Evolutionary conservation across 1,284 basidiomycete species (phyloP).

Genomic region (Malassezia yamatoensis): DNA sequence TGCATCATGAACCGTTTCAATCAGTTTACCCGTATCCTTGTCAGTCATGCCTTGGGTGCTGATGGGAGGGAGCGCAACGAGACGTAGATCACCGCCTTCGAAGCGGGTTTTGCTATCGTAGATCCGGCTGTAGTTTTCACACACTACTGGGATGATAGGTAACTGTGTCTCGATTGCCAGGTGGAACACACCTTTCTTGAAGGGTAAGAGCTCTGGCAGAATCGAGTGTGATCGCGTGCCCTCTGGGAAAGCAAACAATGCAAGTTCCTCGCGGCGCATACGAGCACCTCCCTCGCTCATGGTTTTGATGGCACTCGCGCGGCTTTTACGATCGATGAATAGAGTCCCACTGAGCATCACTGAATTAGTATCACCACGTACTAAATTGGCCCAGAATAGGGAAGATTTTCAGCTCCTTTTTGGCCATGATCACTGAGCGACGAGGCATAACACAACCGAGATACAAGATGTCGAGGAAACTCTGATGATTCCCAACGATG

Average conservation of each 20-base stretch:
- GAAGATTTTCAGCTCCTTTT: constrained; percentile 75
- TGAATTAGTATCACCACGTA: constrained; percentile 13
- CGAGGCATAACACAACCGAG: constrained; percentile 79
- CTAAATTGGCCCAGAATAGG: constrained; percentile 81
- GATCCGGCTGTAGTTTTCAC: constrained; percentile 82
- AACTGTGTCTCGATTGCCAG: constrained; percentile 73
- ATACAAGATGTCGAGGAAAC: constrained; percentile 49
- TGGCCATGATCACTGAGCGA: constrained; percentile 78
- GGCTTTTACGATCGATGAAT: constrained; percentile 81
- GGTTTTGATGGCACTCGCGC: constrained; percentile 62
- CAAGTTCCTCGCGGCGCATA: constrained; percentile 66
- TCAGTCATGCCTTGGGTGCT: constrained; percentile 60
- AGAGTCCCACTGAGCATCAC: constrained; percentile 80
- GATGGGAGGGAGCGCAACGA: constrained; percentile 72
- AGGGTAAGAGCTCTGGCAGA: constrained; percentile 55
- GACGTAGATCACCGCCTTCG: constrained; percentile 64
- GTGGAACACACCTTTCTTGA: constrained; percentile 99
- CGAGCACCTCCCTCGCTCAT: constrained; percentile 67
- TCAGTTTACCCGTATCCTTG: constrained; percentile 59
- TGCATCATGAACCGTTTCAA: constrained; percentile 53
- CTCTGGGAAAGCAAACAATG: constrained; percentile 50
- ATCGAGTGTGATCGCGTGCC: constrained; percentile 51
- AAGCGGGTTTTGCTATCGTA: constrained; percentile 67
- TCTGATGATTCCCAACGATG: constrained; percentile 81
- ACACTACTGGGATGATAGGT: constrained; percentile 73